Conservation (phyloP, 2,329 filamentous ascomycete genomes). For the Alternaria triticina region DNA sequence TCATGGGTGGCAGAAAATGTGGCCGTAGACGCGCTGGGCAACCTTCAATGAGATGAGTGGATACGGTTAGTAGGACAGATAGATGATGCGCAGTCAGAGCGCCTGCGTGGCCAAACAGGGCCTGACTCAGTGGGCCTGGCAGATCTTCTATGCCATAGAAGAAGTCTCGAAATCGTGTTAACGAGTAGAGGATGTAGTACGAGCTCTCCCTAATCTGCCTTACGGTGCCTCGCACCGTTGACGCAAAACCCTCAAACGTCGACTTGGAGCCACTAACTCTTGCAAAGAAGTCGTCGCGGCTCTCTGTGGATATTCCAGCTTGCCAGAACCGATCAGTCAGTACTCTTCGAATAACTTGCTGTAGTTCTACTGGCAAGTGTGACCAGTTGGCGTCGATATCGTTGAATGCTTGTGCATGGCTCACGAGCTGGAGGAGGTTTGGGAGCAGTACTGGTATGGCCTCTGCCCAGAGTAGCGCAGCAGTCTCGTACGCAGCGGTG, state of each 20-base stretch:
- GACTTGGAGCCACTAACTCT: slow-evolving; percentile 86
- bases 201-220: slow-evolving; percentile 90
- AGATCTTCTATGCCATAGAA: slow-evolving; percentile 92
- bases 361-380: slow-evolving; percentile 76
- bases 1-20: slow-evolving; percentile 83
- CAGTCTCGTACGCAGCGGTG: slow-evolving; percentile 74
- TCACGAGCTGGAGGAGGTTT: slow-evolving; percentile 82
- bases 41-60: slow-evolving; percentile 87
- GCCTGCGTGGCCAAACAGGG: slow-evolving; percentile 81
- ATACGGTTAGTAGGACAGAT: slow-evolving; percentile 88
- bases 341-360: slow-evolving; percentile 77
- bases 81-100: slow-evolving; percentile 90
- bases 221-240: slow-evolving; percentile 86
- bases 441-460: slow-evolving; percentile 83
- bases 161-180: slow-evolving; percentile 83
- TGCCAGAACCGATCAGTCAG: slow-evolving; percentile 98
- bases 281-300: slow-evolving; percentile 95
- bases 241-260: slow-evolving; percentile 92
- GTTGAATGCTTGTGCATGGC: slow-evolving; percentile 89
- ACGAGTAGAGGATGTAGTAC: slow-evolving; percentile 92
- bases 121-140: slow-evolving; percentile 79
- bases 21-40: slow-evolving; percentile 80
- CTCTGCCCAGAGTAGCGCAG: slow-evolving; percentile 83
- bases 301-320: slow-evolving; percentile 93
- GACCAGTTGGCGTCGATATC: slow-evolving; percentile 80